Conservation (phyloP, 2,329 filamentous ascomycete species). For the Aphanoascus verrucosus region DNA sequence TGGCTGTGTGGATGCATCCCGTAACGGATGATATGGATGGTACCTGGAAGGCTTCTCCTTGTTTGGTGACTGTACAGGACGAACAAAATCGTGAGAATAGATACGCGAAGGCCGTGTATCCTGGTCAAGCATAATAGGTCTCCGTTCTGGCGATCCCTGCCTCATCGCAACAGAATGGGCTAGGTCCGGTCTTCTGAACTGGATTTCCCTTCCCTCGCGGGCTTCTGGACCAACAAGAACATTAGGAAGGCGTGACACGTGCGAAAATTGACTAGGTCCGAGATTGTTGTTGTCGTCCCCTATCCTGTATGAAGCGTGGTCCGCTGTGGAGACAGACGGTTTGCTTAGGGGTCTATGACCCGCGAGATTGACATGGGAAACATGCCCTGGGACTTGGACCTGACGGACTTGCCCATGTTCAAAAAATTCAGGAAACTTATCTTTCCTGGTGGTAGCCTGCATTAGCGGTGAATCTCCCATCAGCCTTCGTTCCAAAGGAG, state of each 20-base stretch:
- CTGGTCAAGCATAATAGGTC: conserved; percentile 11
- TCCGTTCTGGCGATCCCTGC: conserved; percentile 18
- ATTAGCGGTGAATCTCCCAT: background rate
- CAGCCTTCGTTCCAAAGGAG: background rate
- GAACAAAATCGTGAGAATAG: conserved; percentile 32
- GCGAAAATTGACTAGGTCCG: conserved; percentile 3
- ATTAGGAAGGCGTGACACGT: background rate
- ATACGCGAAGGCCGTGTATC: conserved; percentile 16
- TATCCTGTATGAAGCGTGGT: background rate
- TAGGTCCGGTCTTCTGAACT: background rate
- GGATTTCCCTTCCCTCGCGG: background rate
- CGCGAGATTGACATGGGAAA: conserved; percentile 13
- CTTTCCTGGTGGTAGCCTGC: background rate
- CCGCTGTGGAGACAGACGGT: conserved; percentile 1
- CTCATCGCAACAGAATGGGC: conserved; percentile 13
- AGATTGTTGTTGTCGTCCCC: conserved; percentile 2
- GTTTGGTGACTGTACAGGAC: conserved; percentile 23
- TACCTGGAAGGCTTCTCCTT: conserved; percentile 14
- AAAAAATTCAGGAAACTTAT: background rate
- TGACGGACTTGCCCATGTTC: background rate
- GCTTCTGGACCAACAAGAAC: background rate
- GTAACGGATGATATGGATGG: background rate
- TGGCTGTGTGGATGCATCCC: background rate
- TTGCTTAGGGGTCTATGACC: background rate
- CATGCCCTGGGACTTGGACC: background rate